phyloP scores from a whole-genome alignment of 176 grass and related monocot genomes.

The Oryza meridionalis region DNA sequence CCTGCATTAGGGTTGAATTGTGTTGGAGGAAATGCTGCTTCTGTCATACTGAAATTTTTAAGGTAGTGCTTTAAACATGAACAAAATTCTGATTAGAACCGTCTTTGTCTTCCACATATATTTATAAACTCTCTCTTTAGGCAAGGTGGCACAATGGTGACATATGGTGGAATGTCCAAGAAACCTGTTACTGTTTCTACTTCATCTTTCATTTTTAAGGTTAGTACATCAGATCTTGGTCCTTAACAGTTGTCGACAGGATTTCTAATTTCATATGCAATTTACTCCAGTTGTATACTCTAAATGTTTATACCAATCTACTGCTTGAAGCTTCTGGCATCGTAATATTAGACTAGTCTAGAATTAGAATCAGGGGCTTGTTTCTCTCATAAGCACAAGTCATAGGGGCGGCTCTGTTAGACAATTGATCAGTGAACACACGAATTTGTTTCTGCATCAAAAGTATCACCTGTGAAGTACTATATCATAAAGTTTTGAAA shows the following conservation, averaged over 20 bases:
- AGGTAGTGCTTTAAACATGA: constrained; percentile 46
- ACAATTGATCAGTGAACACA: neutral
- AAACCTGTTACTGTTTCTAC: constrained; percentile 81
- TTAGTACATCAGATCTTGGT: constrained; percentile 36
- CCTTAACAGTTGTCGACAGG: neutral
- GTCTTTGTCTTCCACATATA: neutral
- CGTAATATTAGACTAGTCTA: neutral
- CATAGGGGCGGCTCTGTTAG: neutral
- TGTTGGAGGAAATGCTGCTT: constrained; percentile 85
- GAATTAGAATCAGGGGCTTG: neutral
- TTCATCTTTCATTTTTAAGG: constrained; percentile 98
- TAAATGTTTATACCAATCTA: neutral
- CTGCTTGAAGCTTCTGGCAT: neutral
- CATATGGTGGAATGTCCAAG: constrained; percentile 98
- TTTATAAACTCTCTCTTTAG: constrained; percentile 44
- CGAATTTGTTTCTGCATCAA: constrained; percentile 9
- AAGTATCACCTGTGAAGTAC: neutral
- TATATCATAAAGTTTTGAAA: neutral
- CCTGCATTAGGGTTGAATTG: constrained; percentile 94
- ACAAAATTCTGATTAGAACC: neutral
- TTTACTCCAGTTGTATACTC: neutral
- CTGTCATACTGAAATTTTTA: constrained; percentile 77
- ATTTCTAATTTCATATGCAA: neutral
- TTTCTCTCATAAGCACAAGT: neutral
- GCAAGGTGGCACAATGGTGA: constrained; percentile 94